Conservation (phyloP, 805 yeast species). For the Candida ovalis region DNA sequence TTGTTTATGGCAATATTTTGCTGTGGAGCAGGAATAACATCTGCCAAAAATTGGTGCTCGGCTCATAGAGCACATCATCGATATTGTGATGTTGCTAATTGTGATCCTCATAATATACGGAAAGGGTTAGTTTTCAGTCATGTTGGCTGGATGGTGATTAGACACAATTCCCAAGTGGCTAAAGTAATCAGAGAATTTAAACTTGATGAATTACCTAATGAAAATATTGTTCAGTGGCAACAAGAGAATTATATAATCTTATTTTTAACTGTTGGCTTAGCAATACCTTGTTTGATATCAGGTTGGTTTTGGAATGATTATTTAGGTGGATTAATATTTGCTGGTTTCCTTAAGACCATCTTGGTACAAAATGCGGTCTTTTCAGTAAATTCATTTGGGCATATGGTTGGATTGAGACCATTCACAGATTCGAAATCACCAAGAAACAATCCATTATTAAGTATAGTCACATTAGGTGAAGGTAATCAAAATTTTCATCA, state of each 20-base stretch:
- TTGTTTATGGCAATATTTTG: conserved; percentile 57
- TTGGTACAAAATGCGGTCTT: conserved; percentile 77
- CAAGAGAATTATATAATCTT: conserved; percentile 63
- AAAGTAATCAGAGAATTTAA: conserved; percentile 37
- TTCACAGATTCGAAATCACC: conserved; percentile 73
- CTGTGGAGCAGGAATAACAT: conserved; percentile 71
- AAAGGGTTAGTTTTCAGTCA: conserved; percentile 81
- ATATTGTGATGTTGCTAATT: conserved; percentile 72
- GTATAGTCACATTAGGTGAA: conserved; percentile 78
- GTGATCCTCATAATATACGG: conserved; percentile 83
- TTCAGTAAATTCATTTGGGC: conserved; percentile 80
- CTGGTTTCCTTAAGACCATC: conserved; percentile 70
- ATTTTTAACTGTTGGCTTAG: conserved; percentile 41
- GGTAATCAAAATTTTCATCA: conserved; percentile 93
- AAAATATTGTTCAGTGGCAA: conserved; percentile 59
- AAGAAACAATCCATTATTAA: conserved; percentile 60
- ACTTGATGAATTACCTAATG: conserved; percentile 62
- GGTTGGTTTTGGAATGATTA: conserved; percentile 72
- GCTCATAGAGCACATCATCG: conserved; percentile 90
- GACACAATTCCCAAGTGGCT: conserved; percentile 54
- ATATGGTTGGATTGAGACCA: conserved; percentile 69
- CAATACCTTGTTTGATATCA: conserved; percentile 63
- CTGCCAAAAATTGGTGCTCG: conserved; percentile 74
- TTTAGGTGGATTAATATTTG: conserved; percentile 72
- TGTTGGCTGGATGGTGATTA: conserved; percentile 80